phyloP scores from a whole-genome alignment of 441 rosid species.

The Arabidopsis hybrid region DNA sequence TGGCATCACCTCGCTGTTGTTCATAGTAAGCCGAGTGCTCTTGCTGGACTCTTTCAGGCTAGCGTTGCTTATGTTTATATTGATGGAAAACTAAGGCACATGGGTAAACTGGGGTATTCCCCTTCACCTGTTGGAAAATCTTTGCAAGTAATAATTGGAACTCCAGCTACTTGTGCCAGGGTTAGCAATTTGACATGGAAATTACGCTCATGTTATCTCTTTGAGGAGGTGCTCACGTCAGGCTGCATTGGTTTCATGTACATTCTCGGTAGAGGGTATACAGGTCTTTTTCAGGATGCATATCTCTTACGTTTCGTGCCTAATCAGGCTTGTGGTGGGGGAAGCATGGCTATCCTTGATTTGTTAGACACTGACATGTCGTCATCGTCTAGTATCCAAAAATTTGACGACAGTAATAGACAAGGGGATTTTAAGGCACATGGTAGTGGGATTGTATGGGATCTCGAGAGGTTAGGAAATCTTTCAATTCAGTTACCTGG shows the following conservation, averaged over 20 bases:
- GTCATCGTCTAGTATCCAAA: slow-evolving; percentile 67
- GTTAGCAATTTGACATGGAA: slow-evolving; percentile 90
- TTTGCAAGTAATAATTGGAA: slow-evolving; percentile 94
- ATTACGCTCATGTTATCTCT: slow-evolving; percentile 96
- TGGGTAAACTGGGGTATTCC: slow-evolving; percentile 98
- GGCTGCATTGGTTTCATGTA: slow-evolving; percentile 98
- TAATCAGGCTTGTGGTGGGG: slow-evolving; percentile 99
- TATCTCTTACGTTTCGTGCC: slow-evolving; percentile 97
- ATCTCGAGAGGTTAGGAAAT: slow-evolving; percentile 88
- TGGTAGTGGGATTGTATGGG: slow-evolving; percentile 99
- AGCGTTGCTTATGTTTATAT: slow-evolving; percentile 98
- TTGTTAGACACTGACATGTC: slow-evolving; percentile 81
- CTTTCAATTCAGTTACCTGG: slow-evolving; percentile 92
- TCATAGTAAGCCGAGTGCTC: slow-evolving; percentile 99
- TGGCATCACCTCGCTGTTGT: slow-evolving; percentile 99
- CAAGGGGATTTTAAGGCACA: slow-evolving; percentile 85
- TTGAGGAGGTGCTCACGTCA: slow-evolving; percentile 98
- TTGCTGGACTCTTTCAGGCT: slow-evolving; percentile 99
- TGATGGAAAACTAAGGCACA: slow-evolving; percentile 97
- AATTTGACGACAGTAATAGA: slow-evolving; percentile 71
- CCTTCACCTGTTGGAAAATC: slow-evolving; percentile 97
- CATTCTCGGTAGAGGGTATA: slow-evolving; percentile 98
- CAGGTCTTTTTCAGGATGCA: slow-evolving; percentile 98
- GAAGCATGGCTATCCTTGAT: slow-evolving; percentile 98
- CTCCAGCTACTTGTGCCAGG: slow-evolving; percentile 81